Conservation (phyloP, 108 stramenopile genomes). For the Cyclostephanos tholiformis region DNA sequence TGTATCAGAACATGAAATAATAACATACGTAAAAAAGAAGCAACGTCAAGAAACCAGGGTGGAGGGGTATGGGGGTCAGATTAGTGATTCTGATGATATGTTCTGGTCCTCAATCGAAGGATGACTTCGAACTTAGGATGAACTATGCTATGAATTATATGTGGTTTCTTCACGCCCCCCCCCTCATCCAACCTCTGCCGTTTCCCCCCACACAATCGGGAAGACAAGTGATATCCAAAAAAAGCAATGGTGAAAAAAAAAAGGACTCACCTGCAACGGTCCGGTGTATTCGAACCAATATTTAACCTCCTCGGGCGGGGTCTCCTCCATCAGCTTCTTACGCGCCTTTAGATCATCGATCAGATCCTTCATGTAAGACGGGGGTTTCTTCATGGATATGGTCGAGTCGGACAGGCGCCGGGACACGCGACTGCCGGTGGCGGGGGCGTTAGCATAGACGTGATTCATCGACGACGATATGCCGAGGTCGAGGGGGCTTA, state of each 20-base stretch:
- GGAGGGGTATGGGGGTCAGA: constrained; percentile 42
- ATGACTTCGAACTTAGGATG: constrained; percentile 66
- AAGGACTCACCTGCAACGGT: constrained; percentile 73
- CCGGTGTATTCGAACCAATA: constrained; percentile 93
- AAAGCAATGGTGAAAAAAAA: neutral
- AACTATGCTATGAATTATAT: constrained; percentile 61
- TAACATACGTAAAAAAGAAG: neutral
- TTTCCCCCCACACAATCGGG: neutral
- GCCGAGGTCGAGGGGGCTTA: neutral
- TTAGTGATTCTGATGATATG: constrained; percentile 60
- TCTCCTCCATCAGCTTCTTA: constrained; percentile 83
- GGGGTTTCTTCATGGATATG: constrained; percentile 38
- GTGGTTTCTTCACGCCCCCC: constrained; percentile 48
- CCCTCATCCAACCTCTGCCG: neutral
- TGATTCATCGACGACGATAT: constrained; percentile 26
- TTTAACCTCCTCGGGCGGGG: constrained; percentile 87
- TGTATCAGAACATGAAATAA: neutral
- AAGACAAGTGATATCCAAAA: constrained; percentile 1
- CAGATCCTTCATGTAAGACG: constrained; percentile 72
- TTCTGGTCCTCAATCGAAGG: constrained; percentile 63
- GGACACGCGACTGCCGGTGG: constrained; percentile 1
- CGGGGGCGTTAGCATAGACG: constrained; percentile 19
- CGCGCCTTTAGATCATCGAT: constrained; percentile 72
- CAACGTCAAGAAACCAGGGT: neutral
- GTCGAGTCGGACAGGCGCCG: constrained; percentile 22